These are phyloP conservation scores for Lonicera japonica DNA, from an alignment of 129 eudicot genomes.

Conservation along the genomic window DNA sequence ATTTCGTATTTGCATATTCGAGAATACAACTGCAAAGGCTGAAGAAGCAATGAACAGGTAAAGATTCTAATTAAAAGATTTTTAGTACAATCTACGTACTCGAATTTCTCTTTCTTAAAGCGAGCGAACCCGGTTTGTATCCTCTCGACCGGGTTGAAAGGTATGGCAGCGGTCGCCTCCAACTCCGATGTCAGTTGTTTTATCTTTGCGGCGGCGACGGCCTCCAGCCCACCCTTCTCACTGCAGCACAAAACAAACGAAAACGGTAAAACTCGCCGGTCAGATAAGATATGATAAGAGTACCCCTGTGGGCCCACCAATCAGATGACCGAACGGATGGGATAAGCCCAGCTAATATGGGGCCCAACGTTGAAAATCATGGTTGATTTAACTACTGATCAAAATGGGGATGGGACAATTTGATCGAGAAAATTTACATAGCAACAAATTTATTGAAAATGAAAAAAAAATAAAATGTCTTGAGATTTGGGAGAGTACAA, in stretches of 20 bases:
- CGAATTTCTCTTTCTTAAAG: slow-evolving; percentile 79
- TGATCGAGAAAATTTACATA: too few species aligned
- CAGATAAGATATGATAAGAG: neutral
- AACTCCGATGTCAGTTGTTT: slow-evolving; percentile 72
- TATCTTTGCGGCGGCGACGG: slow-evolving; percentile 61
- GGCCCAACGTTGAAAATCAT: neutral
- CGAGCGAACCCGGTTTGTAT: slow-evolving; percentile 62
- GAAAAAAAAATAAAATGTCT: too few species aligned
- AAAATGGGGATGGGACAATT: too few species aligned
- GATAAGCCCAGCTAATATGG: slow-evolving; percentile 12
- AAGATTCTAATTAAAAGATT: neutral
- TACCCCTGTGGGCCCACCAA: neutral
- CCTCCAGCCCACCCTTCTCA: slow-evolving; percentile 51
- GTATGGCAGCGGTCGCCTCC: slow-evolving; percentile 26
- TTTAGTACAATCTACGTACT: slow-evolving; percentile 37
- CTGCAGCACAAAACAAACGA: slow-evolving; percentile 32
- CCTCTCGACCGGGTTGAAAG: slow-evolving; percentile 60
- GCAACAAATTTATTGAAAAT: too few species aligned
- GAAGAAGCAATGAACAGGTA: neutral
- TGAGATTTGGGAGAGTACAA: too few species aligned
- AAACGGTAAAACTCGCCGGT: slow-evolving; percentile 9
- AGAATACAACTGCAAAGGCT: neutral
- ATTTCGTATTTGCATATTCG: neutral
- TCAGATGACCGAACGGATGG: neutral
- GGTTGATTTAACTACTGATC: too few species aligned